Evolutionary conservation across 768 basidiomycete genomes (phyloP).

Genomic region (Psilocybe tampanensis): DNA sequence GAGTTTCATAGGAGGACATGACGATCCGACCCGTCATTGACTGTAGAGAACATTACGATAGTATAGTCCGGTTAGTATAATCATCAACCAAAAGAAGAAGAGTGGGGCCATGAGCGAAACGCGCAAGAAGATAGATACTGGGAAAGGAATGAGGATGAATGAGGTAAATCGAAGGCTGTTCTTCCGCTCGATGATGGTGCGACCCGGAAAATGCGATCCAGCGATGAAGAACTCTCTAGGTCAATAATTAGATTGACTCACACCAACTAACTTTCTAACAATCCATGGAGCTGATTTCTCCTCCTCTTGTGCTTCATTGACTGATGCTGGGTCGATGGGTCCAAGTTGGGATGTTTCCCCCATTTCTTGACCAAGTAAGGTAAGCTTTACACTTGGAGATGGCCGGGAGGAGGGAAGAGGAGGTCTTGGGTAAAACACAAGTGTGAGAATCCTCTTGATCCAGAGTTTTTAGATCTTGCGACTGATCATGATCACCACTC

Average conservation of each 20-base stretch:
- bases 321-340: conserved; percentile 51
- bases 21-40: conserved; percentile 66
- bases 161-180: conserved; percentile 2
- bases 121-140: background rate
- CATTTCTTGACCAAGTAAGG: conserved; percentile 5
- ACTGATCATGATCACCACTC: background rate
- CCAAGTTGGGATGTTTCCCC: conserved; percentile 41
- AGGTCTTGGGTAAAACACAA: background rate
- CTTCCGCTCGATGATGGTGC: background rate
- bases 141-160: background rate
- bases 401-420: background rate
- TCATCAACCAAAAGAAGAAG: background rate
- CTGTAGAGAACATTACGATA: conserved; percentile 29
- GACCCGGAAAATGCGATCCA: background rate
- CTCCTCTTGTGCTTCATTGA: conserved; percentile 42
- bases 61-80: background rate
- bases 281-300: conserved; percentile 66
- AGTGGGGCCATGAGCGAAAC: background rate
- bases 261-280: conserved; percentile 64
- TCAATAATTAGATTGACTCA: conserved; percentile 32
- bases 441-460: background rate
- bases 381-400: background rate
- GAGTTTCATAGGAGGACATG: conserved; percentile 63
- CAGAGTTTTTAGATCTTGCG: background rate
- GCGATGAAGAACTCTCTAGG: background rate